Base-by-base conservation (phyloP, 495 filamentous ascomycete species). In the Hypoxylon crocopeplum region DNA sequence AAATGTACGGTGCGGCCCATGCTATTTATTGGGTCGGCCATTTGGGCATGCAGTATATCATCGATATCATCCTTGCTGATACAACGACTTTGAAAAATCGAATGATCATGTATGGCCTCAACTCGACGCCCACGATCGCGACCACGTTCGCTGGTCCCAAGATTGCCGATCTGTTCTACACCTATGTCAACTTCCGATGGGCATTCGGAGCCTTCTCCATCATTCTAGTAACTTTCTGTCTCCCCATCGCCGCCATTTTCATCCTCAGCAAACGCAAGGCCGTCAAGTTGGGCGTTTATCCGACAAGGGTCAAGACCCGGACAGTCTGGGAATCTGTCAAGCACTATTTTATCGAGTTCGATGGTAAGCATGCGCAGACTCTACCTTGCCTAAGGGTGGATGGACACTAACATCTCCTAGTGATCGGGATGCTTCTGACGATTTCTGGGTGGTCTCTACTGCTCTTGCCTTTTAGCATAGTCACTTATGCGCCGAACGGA, bases 21-120 rank as follows among this genome's bases (percentile, higher is more conserved):
- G 83, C 88, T n/a, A 86, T 89, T 56, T 88, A 88, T 50, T 80
- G 84, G 0, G 83, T 82, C 8, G 87, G 87, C 5, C 80, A 79
- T 13, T 88, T 83, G 0, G 85, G 86, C 2, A 68, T 89, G 40
- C 78, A 85, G 29, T 85, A 90, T 39, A 69, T 88, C 20, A 79
- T 85, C 37, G 84, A 88, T 65, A 84, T 91, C 16, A 89, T 91
- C 57, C 80, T 90, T 52, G 87, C 88, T 3, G 88, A 91, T 64
- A 90, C 85, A 22, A 85, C 79, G 47, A 77, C 84, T 48, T 68
- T 91, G 15, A 64, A 85, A 21, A 89, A 89, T 49, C 81, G 88
- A 56, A 83, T 84, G 5, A 69, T 91, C 10, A 74, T 81, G 2
- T 81, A 78, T 49, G 82, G 78, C 5, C 84, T 85, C 57, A 72